Base-by-base conservation (phyloP, 2,329 filamentous ascomycete genomes). In the Talaromyces sp. region DNA sequence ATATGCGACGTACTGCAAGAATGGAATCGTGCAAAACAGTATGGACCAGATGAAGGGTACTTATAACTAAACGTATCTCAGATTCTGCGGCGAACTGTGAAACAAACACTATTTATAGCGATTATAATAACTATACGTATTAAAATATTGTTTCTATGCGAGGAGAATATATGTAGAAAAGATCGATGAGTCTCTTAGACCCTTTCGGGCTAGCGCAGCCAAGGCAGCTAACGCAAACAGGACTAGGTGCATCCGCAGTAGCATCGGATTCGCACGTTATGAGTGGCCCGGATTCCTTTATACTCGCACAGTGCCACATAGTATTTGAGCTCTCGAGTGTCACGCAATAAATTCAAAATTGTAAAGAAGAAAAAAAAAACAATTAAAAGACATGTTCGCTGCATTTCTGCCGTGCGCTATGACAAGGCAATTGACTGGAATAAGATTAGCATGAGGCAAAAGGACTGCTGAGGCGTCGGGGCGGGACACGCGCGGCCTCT, bases 401-500 rank as follows among this genome's bases (percentile, higher is more conserved):
- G 12, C 9, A 2, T 2, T 35, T 12, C 6, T 35, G 11, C 32
- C 32, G 32, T 14, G 32, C 5, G 32, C 31, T 12, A 32, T 32
- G 31, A 32, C 31, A 32, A 32, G 31, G 11, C 1, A 12, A 12
- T 12, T 32, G 9, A 32, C 8, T 32, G 27, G 17, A 35, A 35
- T 35, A 14, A 35, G 32, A 35, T 35, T 35, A 14, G 12, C 2
- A 3, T n/a, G 9, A 46, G 17, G 19, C 43, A 46, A 11, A 19
- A 46, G 21, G 19, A 24, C 26, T 27, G 48, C 5, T 27, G 48
- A n/a, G 48, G 19, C 24, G 26, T 52, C 48, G 48, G 48, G 48
- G 48, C 48, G 48, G 55, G 46, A 55, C 38, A 54, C 53, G 57
- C 59, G 59, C 59, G 59, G 59, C 59, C 59, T 29, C 31, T n/a